These are phyloP conservation scores for Mycena olivaceomarginata DNA, from an alignment of 768 basidiomycete species.

Conservation along the genomic window DNA sequence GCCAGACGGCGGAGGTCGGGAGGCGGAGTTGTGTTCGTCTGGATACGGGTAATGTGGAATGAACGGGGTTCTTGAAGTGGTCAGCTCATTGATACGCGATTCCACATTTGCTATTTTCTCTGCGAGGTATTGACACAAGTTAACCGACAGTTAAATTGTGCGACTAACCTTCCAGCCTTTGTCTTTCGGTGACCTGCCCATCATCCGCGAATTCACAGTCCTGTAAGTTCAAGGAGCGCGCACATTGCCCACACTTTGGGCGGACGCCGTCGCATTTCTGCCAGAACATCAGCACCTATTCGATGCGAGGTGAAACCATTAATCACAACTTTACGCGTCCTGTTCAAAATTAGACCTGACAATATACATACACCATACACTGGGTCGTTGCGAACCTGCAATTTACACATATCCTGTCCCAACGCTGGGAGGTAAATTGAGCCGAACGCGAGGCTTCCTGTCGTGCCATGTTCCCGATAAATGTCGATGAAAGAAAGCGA, in stretches of 20 bases:
- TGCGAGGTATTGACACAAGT: not conserved
- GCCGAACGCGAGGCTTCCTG: not conserved
- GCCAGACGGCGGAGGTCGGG: constrained; percentile 20
- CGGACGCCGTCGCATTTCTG: constrained; percentile 47
- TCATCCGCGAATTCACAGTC: constrained; percentile 47
- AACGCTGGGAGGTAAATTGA: not conserved
- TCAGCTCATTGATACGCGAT: constrained; percentile 59
- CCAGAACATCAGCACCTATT: not conserved
- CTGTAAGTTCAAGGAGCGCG: constrained; percentile 39
- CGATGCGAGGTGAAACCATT: not conserved
- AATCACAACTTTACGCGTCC: constrained; percentile 37
- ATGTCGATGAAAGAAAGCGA: not conserved
- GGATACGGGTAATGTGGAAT: constrained; percentile 50
- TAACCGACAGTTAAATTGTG: not conserved
- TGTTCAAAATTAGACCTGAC: not conserved
- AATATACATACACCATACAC: not conserved
- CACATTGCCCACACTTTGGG: constrained; percentile 43
- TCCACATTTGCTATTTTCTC: constrained; percentile 61
- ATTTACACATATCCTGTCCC: constrained; percentile 21
- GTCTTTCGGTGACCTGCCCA: constrained; percentile 33
- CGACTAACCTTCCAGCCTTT: constrained; percentile 35
- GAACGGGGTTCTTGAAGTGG: constrained; percentile 50
- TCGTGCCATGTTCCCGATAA: not conserved
- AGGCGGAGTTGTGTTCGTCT: constrained; percentile 19
- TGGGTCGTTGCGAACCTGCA: constrained; percentile 37